Evolutionary conservation across 1,139 yeast species (phyloP).

Genomic region (Nakaseomyces delphensis): DNA sequence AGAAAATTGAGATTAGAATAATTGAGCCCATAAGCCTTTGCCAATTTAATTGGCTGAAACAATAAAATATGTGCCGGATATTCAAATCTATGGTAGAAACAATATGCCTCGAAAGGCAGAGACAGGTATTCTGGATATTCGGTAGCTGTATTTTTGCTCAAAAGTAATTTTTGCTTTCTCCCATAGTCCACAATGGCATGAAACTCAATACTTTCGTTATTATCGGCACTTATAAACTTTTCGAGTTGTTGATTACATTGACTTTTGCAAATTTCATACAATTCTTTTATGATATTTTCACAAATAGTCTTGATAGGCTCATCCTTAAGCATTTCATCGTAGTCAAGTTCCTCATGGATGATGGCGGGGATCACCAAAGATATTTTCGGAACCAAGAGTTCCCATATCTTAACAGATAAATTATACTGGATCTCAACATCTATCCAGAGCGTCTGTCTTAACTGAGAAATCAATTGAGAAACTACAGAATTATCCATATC

Average conservation of each 20-base stretch:
- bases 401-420: slow-evolving; percentile 24
- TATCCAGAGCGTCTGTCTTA: slow-evolving; percentile 16
- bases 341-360: slow-evolving; percentile 24
- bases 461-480: slow-evolving; percentile 13
- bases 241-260: slow-evolving; percentile 14
- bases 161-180: slow-evolving; percentile 16
- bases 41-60: slow-evolving; percentile 21
- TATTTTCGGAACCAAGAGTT: slow-evolving; percentile 21
- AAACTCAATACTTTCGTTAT: slow-evolving; percentile 12
- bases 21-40: slow-evolving; percentile 15
- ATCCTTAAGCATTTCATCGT: slow-evolving; percentile 17
- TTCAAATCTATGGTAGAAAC: slow-evolving; percentile 25
- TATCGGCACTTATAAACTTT: slow-evolving; percentile 1
- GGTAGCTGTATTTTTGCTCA: slow-evolving; percentile 17
- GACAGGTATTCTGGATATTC: slow-evolving; percentile 25
- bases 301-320: slow-evolving; percentile 17
- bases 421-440: slow-evolving; percentile 14
- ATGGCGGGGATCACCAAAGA: slow-evolving; percentile 22
- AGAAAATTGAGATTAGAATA: slow-evolving; percentile 22
- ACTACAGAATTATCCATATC: slow-evolving; percentile 11
- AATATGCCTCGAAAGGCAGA: slow-evolving; percentile 26
- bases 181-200: slow-evolving; percentile 16
- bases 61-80: slow-evolving; percentile 24
- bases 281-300: slow-evolving; percentile 19
- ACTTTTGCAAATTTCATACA: slow-evolving; percentile 17